Conservation (phyloP, 1,284 basidiomycete genomes). For the Pseudozyma thailandica region DNA sequence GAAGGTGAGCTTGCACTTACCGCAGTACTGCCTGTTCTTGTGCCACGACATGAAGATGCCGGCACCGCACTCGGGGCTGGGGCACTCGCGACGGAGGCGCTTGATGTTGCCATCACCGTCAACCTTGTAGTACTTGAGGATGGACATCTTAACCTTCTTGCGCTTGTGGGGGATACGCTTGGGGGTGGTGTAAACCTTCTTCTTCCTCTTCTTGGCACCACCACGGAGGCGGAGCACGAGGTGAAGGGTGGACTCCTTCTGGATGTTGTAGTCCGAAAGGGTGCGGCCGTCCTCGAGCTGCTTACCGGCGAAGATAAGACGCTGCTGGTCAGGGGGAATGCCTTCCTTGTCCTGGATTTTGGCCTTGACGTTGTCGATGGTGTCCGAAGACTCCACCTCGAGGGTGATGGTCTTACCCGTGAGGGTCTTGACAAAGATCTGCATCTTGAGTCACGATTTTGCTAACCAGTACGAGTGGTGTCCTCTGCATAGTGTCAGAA, state of each 20-base stretch:
- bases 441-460: slow-evolving; percentile 57
- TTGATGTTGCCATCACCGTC: slow-evolving; percentile 99
- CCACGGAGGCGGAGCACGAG: slow-evolving; percentile 77
- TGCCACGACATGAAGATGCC: slow-evolving; percentile 68
- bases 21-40: slow-evolving; percentile 68
- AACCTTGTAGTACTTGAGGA: slow-evolving; percentile 99
- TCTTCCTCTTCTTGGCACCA: slow-evolving; percentile 99
- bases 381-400: slow-evolving; percentile 69
- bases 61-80: slow-evolving; percentile 69
- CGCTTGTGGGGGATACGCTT: slow-evolving; percentile 99
- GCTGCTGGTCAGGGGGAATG: slow-evolving; percentile 94
- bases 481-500: slow-evolving; percentile 37
- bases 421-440: slow-evolving; percentile 67
- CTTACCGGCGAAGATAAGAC: slow-evolving; percentile 97
- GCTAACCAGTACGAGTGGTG: slow-evolving; percentile 64
- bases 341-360: slow-evolving; percentile 74
- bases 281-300: slow-evolving; percentile 77
- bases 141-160: slow-evolving; percentile 99
- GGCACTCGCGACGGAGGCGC: slow-evolving; percentile 96
- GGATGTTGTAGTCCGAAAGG: slow-evolving; percentile 77
- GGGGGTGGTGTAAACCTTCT: slow-evolving; percentile 97
- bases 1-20: slow-evolving; percentile 69
- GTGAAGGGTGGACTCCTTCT: slow-evolving; percentile 74
- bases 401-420: slow-evolving; percentile 69
- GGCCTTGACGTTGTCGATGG: slow-evolving; percentile 68